Percentiles rank a stretch among this genome's conserved stretches.
phyloP scores from a whole-genome alignment of 2,329 filamentous ascomycete species.

The Pyrenochaeta sp. region DNA sequence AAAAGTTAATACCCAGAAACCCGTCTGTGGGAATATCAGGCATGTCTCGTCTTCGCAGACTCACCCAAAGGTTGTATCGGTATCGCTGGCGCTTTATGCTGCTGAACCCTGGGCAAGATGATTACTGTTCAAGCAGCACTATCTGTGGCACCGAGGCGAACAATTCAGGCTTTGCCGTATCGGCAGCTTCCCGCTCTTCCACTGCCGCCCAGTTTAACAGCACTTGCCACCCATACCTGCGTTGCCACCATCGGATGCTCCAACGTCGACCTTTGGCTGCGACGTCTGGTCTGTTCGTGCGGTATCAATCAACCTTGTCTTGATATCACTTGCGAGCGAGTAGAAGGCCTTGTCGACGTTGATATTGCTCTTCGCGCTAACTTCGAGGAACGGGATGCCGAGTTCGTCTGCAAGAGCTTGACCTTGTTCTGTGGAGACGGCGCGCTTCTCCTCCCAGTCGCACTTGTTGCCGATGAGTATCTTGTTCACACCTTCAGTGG shows the following conservation, averaged over 20 bases:
- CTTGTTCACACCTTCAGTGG: constrained; percentile 98
- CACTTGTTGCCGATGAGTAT: constrained; percentile 99
- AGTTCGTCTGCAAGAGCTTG: constrained; percentile 94
- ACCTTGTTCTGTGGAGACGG: constrained; percentile 89
- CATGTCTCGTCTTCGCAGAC: background rate
- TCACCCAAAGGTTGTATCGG: background rate
- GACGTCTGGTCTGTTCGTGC: constrained; percentile 71
- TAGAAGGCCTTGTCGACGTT: constrained; percentile 99
- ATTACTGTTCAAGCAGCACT: background rate
- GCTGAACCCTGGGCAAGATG: background rate
- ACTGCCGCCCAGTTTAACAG: constrained; percentile 34
- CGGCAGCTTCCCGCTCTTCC: background rate
- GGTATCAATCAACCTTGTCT: constrained; percentile 96
- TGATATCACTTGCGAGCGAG: constrained; percentile 93
- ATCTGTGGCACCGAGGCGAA: background rate
- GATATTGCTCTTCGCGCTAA: constrained; percentile 98
- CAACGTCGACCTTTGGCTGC: constrained; percentile 44
- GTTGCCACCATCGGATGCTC: constrained; percentile 33
- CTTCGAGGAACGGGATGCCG: constrained; percentile 97
- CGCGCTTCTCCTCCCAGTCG: constrained; percentile 99
- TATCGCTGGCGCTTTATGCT: background rate
- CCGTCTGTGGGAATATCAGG: constrained; percentile 1
- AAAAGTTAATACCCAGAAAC: constrained; percentile 1
- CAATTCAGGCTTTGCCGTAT: background rate
- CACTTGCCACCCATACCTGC: constrained; percentile 50